Base-by-base conservation (phyloP, 176 grass and related monocot species). In the Zea luxurians region DNA sequence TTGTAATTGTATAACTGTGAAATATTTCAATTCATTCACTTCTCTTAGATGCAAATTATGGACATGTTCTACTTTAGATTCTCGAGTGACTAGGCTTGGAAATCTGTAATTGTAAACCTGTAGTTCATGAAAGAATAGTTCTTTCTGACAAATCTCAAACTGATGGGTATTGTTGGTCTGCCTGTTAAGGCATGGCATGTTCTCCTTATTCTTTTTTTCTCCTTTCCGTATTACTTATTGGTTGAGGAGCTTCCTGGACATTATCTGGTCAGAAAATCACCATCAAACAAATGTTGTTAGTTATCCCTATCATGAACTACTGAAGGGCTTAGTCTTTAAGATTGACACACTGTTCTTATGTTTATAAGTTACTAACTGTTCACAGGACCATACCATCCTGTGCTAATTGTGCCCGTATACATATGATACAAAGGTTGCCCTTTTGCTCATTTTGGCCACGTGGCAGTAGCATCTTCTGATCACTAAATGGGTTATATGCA, bases 21-120 rank as follows among this genome's bases (percentile, higher is more conserved):
- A 78, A 66, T 36, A 1, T 85, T 89, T 82, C 44, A 60, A 89
- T 89, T 89, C 78, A 47, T 89, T 85, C 87, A 77, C 78, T 85
- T 85, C 10, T 66, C 13, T 70, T 72, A 81, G 87, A 18, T 85
- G 59, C 82, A 77, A 78, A 49, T 77, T 52, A 13, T 4, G 18
- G 43, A 77, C 49, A 13, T 85, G 60, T 67, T 77, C n/a, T 89
- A 89, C 65, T 85, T 84, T 89, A 89, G 87, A 66, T 52, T 77
- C 34, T 78, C 47, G 43, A 73, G 73, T 85, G 60, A 50, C 4
- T 85, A 73, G 87, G 77, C 71, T 66, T 88, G 48, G 41, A 77
- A 84, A 84, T 10, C 36, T 84, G 70, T 88, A 84, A 71, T 84
- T 88, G 86, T 88, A 76, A 48, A 80, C 76, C 40, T 57, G 27